Evolutionary conservation across 2,329 filamentous ascomycete species (phyloP), one percentile per base, ranked within the genome.

Genomic region (Diplodia intermedia): DNA sequence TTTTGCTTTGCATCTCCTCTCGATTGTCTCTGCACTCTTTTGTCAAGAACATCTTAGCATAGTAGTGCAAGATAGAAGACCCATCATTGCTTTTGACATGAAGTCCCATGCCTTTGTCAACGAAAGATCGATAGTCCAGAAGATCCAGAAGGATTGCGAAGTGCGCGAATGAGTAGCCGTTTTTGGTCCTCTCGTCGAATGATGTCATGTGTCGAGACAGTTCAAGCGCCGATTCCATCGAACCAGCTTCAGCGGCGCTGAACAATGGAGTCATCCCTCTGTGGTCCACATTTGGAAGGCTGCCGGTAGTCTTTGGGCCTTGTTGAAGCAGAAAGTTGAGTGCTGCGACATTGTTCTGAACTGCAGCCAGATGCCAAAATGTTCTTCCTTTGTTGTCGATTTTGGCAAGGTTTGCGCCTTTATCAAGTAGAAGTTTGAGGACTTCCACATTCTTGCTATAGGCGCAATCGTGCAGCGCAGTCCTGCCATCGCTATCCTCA

Each of bases 271-370:
- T 23, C 18, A 26, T 7, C 2, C 14, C 26, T 15, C 49, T 29
- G 3, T 23, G 9, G 29, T 56, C 15, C 2, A 6, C 14, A 4
- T 1, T 33, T 2, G 38, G 18, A 18, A 56, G 26, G 9, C 3
- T 20, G 0, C 0, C 1, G 29, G n/a, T 26, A 20, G 18, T 9
- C 1, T 20, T 31, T 23, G 31, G 7, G 4, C 0, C 6, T 15
- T 5, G 3, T 4, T 18, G 4, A 9, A 33, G 53, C 0, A 56
- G 4, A 0, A 11, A 0, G 1, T 23, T 1, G 4, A 56, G 26
- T 4, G 31, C 15, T 11, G 7, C 53, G 1, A 38, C 29, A 7
- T 56, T 36, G 29, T 56, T 23, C 8, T 56, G 4, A 4, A 6
- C 18, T 23, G 53, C 53, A 3, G 53, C 53, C 0, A 56, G 4